These are phyloP conservation scores for Pythium periplocum DNA, from an alignment of 352 stramenopile species.

Conservation along the genomic window DNA sequence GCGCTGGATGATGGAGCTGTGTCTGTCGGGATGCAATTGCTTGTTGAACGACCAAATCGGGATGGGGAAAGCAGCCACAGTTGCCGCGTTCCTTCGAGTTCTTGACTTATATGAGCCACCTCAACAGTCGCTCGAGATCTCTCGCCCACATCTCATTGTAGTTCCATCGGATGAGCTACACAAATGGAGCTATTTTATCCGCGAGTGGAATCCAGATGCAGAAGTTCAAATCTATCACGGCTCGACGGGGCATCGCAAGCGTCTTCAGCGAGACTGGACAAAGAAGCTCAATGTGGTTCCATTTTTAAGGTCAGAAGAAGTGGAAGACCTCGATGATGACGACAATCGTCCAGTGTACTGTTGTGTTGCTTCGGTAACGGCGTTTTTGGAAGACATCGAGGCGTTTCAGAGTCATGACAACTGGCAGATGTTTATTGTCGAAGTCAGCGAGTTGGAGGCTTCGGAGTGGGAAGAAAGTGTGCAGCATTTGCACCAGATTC, in stretches of 20 bases:
- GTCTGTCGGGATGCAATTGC: constrained; percentile 53
- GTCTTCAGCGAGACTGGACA: constrained; percentile 50
- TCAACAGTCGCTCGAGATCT: neutral
- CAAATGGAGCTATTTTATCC: constrained; percentile 76
- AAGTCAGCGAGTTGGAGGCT: constrained; percentile 45
- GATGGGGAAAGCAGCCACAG: constrained; percentile 78
- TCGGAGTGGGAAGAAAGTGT: too few relatives aligned
- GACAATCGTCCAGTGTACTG: constrained; percentile 42
- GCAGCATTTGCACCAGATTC: constrained; percentile 35
- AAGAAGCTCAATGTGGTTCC: constrained; percentile 27
- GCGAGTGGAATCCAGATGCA: constrained; percentile 36
- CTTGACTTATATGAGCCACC: neutral
- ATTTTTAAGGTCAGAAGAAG: constrained; percentile 35
- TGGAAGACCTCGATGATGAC: constrained; percentile 30
- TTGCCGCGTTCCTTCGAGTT: constrained; percentile 68
- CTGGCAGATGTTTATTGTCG: constrained; percentile 74
- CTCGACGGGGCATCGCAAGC: constrained; percentile 26
- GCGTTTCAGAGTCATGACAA: constrained; percentile 37
- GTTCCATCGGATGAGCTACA: constrained; percentile 70
- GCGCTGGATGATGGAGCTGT: constrained; percentile 79
- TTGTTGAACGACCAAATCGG: constrained; percentile 84
- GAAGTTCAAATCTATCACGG: constrained; percentile 61
- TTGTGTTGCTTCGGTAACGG: constrained; percentile 49
- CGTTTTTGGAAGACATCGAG: constrained; percentile 46
- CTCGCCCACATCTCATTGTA: constrained; percentile 69